Base-by-base conservation (phyloP, 1,284 basidiomycete species). In the Ceraceosorus guamensis region DNA sequence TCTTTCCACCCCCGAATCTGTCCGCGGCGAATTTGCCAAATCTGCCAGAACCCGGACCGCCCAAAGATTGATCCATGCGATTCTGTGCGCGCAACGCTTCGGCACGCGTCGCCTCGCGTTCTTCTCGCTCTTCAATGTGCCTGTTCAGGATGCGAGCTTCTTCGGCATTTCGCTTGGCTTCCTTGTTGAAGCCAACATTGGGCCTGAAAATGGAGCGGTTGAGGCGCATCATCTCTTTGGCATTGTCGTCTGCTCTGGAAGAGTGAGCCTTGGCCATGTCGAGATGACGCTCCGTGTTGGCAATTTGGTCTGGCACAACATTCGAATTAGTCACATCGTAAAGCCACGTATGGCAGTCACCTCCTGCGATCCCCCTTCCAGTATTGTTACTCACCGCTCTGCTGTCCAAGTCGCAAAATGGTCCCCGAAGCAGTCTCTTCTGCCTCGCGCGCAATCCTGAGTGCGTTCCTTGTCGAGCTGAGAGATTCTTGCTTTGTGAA, bases 401-500 rank as follows among this genome's bases (percentile, higher is more conserved):
- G 95, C 67, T 90, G 87, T n/a, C 88, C 92, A 14, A 99, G 83
- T 73, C 85, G 88, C 63, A 79, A 80, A 46, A 98, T 78, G 11
- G 93, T 99, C 63, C 86, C 86, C 54, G 87, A 80, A 24, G 90
- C 95, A 6, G 89, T 95, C 78, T 99, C 95, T 77, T 97, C 93
- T 0, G 93, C 91, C 77, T 98, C 91, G 13, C 88, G 82, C 24
- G 92, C 93, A 74, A 97, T 82, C 50, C 91, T 83, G 50, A 99
- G 81, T 3, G 93, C 92, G 78, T 98, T 97, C 67, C 92, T 82
- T 0, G 91, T 90, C 30, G 87, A 88, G 57, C 85, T 86, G 49
- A 95, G 86, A 74, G 85, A 87, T 70, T 98, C 93, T 78, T 96
- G 91, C 79, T 99, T 98, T 64, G 89, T 79, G 72, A 84, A 89